Evolutionary conservation across 2,329 filamentous ascomycete genomes (phyloP).

Genomic region (Penicillium sp.): DNA sequence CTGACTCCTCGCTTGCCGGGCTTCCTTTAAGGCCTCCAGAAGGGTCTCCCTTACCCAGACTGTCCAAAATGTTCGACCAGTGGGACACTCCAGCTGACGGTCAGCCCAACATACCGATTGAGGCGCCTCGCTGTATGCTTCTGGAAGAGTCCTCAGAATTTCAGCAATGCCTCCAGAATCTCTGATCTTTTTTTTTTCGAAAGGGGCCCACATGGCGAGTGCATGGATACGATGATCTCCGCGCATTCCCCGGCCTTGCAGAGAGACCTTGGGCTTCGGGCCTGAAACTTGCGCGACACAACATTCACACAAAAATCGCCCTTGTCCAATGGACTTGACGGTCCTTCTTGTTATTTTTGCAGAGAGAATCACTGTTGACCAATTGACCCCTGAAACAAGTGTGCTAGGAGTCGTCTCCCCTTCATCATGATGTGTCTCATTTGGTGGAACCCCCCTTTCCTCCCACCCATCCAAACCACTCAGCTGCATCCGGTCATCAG

Average conservation of each 20-base stretch:
- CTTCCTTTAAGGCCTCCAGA: too few relatives aligned
- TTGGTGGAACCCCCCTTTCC: background rate
- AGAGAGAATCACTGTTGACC: background rate
- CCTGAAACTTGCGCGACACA: background rate
- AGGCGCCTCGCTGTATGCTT: background rate
- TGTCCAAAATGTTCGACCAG: too few relatives aligned
- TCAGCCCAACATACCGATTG: background rate
- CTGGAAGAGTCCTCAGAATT: background rate
- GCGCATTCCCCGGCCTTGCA: conserved; percentile 3
- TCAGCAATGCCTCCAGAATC: background rate
- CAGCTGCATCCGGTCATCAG: conserved; percentile 20
- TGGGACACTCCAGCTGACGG: too few relatives aligned
- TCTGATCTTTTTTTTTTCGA: background rate
- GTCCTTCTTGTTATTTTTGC: background rate
- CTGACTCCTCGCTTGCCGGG: background rate
- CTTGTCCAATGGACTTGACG: background rate
- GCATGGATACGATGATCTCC: conserved; percentile 4
- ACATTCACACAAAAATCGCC: background rate
- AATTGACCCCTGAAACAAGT: background rate
- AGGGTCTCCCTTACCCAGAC: too few relatives aligned
- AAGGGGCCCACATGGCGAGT: conserved; percentile 2
- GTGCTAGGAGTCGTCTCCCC: background rate
- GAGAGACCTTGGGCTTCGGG: background rate
- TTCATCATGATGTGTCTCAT: conserved; percentile 9
- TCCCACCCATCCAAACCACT: background rate